Evolutionary conservation across 2,329 filamentous ascomycete genomes (phyloP).

Genomic region (Colletotrichum liaoningense): DNA sequence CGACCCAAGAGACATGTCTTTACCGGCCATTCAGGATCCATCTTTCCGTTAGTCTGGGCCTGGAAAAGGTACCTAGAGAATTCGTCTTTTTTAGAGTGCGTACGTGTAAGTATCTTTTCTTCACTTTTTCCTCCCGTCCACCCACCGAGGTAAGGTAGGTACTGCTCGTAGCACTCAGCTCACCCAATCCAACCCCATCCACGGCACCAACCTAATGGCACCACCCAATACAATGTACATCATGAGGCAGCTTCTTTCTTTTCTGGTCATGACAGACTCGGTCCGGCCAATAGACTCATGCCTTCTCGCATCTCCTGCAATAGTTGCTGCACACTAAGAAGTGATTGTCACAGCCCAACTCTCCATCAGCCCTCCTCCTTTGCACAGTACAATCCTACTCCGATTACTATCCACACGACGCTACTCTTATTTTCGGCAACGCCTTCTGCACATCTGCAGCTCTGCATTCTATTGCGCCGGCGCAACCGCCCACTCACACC

Average conservation of each 20-base stretch:
- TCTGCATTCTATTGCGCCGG: not conserved
- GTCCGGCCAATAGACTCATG: conserved; percentile 12
- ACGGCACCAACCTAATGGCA: not conserved
- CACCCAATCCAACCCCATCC: conserved; percentile 8
- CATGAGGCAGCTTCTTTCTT: not conserved
- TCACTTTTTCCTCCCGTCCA: not conserved
- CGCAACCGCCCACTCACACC: conserved; percentile 2
- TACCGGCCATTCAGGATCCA: not conserved
- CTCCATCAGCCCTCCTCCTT: not conserved
- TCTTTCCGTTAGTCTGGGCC: not conserved
- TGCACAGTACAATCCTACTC: not conserved
- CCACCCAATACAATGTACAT: conserved; percentile 7
- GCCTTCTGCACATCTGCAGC: conserved; percentile 12
- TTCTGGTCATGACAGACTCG: not conserved
- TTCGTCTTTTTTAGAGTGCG: not conserved
- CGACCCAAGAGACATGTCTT: not conserved
- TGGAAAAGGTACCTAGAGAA: not conserved
- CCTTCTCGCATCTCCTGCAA: not conserved
- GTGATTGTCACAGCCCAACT: conserved; percentile 1
- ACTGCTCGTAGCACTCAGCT: not conserved
- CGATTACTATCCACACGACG: not conserved
- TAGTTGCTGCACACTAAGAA: not conserved
- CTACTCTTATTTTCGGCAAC: conserved; percentile 20
- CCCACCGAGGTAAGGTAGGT: not conserved
- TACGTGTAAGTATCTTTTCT: not conserved